These are phyloP conservation scores for Thielaviopsis ethacetica DNA, from an alignment of 2,329 filamentous ascomycete species.

Conservation along the genomic window DNA sequence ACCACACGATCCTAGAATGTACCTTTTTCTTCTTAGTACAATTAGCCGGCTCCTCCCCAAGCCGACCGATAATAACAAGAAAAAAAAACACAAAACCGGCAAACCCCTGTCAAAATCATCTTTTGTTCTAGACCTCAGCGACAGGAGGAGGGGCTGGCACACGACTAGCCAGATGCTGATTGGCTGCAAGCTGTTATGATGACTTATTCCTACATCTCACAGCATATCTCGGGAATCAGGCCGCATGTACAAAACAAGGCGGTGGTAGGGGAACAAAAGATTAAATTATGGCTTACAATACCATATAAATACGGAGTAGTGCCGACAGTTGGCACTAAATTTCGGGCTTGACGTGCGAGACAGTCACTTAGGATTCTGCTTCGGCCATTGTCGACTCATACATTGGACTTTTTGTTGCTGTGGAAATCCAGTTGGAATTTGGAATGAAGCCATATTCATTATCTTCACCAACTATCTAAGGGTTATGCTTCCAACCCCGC, in stretches of 20 bases:
- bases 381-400: too few relatives aligned
- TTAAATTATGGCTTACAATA: background rate
- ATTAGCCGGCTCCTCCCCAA: background rate
- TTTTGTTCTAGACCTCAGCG: conserved; percentile 6
- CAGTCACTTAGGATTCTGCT: background rate
- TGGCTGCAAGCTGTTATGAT: background rate
- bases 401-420: background rate
- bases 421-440: too few relatives aligned
- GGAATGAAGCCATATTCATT: background rate
- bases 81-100: background rate
- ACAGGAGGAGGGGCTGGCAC: background rate
- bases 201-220: background rate
- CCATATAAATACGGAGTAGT: background rate
- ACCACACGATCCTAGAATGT: background rate
- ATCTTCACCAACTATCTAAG: background rate
- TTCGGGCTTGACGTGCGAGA: background rate
- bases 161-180: background rate
- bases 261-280: background rate
- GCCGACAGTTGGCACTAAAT: background rate
- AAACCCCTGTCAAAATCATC: background rate
- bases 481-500: background rate
- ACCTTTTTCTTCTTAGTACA: background rate
- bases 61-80: background rate
- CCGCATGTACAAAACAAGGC: background rate
- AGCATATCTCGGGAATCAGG: background rate